These are phyloP conservation scores for Eremochloa ophiuroides DNA, from an alignment of 176 grass and related monocot genomes.

Conservation along the genomic window DNA sequence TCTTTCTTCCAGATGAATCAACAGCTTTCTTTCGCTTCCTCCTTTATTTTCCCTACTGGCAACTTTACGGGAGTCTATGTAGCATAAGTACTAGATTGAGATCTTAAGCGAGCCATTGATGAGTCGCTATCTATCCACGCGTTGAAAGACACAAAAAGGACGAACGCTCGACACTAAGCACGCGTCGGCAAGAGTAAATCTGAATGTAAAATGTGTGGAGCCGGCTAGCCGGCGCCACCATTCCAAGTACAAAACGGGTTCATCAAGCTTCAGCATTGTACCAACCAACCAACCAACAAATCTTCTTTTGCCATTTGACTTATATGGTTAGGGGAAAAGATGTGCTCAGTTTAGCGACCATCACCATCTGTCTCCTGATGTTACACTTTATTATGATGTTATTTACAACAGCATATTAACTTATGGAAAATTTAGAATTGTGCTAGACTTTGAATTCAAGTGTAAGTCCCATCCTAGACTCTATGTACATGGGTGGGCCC, in stretches of 20 bases:
- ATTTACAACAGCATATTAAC: background rate
- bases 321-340: background rate
- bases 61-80: too few species aligned
- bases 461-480: too few species aligned
- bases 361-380: background rate
- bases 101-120: background rate
- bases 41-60: background rate
- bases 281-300: background rate
- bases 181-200: background rate
- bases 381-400: background rate
- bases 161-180: background rate
- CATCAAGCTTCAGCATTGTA: background rate
- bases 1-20: background rate
- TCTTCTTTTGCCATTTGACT: constrained; percentile 4
- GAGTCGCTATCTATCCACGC: background rate
- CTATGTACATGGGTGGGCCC: background rate
- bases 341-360: background rate
- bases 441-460: background rate
- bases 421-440: background rate
- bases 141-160: background rate
- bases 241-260: background rate
- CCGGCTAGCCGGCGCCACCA: background rate
- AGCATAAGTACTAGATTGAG: constrained; percentile 5
- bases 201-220: background rate
- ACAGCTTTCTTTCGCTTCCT: background rate